Base-by-base conservation (phyloP, 495 filamentous ascomycete genomes). In the Penicillium dipodomyicola region DNA sequence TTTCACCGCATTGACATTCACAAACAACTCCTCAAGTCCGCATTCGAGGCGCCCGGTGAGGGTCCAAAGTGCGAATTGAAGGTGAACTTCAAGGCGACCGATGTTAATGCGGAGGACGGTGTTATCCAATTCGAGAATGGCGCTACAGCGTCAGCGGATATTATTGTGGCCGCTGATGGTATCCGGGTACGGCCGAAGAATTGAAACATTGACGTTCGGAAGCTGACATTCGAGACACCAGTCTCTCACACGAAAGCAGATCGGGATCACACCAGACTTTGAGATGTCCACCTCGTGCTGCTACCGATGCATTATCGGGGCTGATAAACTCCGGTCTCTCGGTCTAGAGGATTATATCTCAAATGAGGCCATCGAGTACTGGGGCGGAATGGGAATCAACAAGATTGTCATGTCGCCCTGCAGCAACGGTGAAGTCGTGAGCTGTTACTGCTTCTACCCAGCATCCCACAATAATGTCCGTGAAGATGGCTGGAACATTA, bases 1-100 rank as follows among this genome's bases (percentile, higher is more conserved):
- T 71, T 71, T 55, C 61, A 71, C 37, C 69, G 64, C 3, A 66
- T 67, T 15, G 64, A 69, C 32, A 71, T 71, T 39, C 67, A 71
- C 61, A 58, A 61, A 22, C 37, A 65, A 37, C 57, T 71, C 1
- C 54, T 69, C 27, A 61, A 69, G 22, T 65, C 64, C 1, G 64
- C 69, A 8, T 61, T 66, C 30, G 61, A 65, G 20, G 57, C 10
- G 3, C 54, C 60, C 4, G 69, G 67, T 7, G 60, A 65, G 2
- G 68, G 68, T 4, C 52, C 60, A 1, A 32, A 33, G 9, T 58
- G 56, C 41, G 47, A 39, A 1, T 45, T 71, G 0, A 67, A 69
- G 32, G 60, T 71, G 0, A 69, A 71, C 23, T 65, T 67, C 57
- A 65, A 62, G 30, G 62, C 60, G 2, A 49, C 42, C 5, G 44